Percentiles rank a stretch among this genome's conserved stretches.
These are phyloP conservation scores for Candida andamanensis DNA, from an alignment of 805 yeast genomes.

Conservation along the genomic window DNA sequence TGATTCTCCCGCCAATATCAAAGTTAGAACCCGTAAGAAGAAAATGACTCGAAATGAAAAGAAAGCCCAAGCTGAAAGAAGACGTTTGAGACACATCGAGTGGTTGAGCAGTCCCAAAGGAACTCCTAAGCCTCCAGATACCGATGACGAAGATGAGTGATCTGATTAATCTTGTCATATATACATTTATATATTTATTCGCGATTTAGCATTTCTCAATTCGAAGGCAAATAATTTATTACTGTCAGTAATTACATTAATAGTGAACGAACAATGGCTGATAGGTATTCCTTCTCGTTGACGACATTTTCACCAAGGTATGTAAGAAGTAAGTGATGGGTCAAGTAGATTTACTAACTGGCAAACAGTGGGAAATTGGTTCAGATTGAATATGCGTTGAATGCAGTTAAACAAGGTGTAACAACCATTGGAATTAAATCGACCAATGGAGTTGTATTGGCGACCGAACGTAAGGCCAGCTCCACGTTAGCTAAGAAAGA, in stretches of 20 bases:
- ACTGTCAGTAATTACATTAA: constrained; percentile 1
- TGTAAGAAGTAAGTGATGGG: constrained; percentile 19
- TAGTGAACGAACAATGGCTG: constrained; percentile 62
- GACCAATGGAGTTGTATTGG: constrained; percentile 92
- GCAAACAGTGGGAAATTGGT: constrained; percentile 82
- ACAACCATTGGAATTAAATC: constrained; percentile 92
- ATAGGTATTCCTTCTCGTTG: constrained; percentile 93
- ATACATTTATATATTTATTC: too few species aligned
- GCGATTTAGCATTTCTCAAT: background rate
- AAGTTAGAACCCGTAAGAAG: constrained; percentile 90
- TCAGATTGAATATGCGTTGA: constrained; percentile 95
- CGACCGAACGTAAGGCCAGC: constrained; percentile 88
- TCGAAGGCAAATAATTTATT: constrained; percentile 9
- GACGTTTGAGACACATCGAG: constrained; percentile 88
- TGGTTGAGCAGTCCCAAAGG: constrained; percentile 98
- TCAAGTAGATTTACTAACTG: constrained; percentile 6
- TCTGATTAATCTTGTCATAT: too few species aligned
- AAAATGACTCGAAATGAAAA: constrained; percentile 95
- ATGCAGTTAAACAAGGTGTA: constrained; percentile 97
- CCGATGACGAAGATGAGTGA: constrained; percentile 80
- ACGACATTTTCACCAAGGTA: constrained; percentile 97
- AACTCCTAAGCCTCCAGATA: constrained; percentile 89
- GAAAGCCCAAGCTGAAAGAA: constrained; percentile 86
- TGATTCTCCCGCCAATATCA: constrained; percentile 94
- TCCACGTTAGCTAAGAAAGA: constrained; percentile 74